Conservation (phyloP, 2,329 filamentous ascomycete genomes). For the Zalaria sp. region DNA sequence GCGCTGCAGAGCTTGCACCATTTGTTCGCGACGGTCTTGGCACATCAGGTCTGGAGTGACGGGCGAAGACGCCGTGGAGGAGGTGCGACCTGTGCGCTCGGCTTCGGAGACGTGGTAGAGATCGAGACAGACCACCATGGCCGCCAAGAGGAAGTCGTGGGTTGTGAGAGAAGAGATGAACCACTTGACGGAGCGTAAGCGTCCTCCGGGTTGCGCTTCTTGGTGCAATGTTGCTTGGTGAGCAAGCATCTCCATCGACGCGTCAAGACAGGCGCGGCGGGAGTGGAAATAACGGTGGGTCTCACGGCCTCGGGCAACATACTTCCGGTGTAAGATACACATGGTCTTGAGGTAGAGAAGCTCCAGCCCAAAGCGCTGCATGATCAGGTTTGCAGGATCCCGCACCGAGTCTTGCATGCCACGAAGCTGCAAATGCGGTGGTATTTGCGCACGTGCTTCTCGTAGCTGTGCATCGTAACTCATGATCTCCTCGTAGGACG, state of each 20-base stretch:
- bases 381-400: conserved; percentile 55
- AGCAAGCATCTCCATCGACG: conserved; percentile 65
- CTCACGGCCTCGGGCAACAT: conserved; percentile 61
- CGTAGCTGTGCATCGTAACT: conserved; percentile 44
- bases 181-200: conserved; percentile 60
- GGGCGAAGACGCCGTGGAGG: conserved; percentile 10
- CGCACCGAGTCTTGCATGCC: conserved; percentile 58
- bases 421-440: conserved; percentile 65
- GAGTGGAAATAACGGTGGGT: conserved; percentile 77
- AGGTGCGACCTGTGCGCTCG: conserved; percentile 19
- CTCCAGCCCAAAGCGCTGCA: conserved; percentile 73
- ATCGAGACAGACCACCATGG: conserved; percentile 73
- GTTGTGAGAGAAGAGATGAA: conserved; percentile 67
- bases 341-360: conserved; percentile 80
- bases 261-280: conserved; percentile 69
- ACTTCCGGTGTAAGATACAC: conserved; percentile 79
- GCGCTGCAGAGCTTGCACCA: conserved; percentile 60
- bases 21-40: conserved; percentile 46
- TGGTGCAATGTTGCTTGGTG: conserved; percentile 63
- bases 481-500: conserved; percentile 46
- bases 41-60: conserved; percentile 23
- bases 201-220: conserved; percentile 59
- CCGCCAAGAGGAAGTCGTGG: conserved; percentile 74
- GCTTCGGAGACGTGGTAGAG: conserved; percentile 52
- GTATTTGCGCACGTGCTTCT: conserved; percentile 49